Base-by-base conservation (phyloP, 148 eudicot species). In the Nepenthes mirabilis region DNA sequence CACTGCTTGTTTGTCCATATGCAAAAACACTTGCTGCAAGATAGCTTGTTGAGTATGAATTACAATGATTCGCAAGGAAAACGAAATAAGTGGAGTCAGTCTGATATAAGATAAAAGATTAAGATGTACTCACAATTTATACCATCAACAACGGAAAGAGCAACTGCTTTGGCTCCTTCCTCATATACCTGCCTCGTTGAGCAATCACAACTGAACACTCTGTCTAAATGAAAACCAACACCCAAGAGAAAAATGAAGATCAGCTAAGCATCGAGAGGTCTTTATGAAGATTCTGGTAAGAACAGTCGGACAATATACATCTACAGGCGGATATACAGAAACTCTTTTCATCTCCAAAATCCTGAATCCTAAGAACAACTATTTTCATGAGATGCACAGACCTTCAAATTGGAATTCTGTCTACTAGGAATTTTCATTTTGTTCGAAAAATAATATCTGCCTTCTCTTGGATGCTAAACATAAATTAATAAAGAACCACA, bases 1-100 rank as follows among this genome's bases (percentile, higher is more conserved):
- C 99, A 56, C 99, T 94, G 79, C 99, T 94, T 58, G 97, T 94
- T 74, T 89, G 97, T 53, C 99, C 99, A 67, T 94, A 94, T 57
- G 99, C 99, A 73, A 94, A 89, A 69, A 94, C 77, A 74, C 89
- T 89, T 55, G 99, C 99, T 94, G 86, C 57, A 71, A 65, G 51
- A 58, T 32, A 6, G 70, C 37, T 47, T 53, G 6, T 11, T 49
- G 14, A 11, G 14, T 49, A 3, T n/a, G 52, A 6, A 34, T 40
- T 47, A 14, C 36, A 62, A 43, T 36, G 59, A 34, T 3, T 1
- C 43, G 48, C 52, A 40, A 33, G 40, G 47, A 61, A 48, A 54
- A 47, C 23, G 12, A 56, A 33, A 2, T 36, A 45, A 65, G 37
- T 55, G 14, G 52, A 66, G 69, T 36, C 40, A 55, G 57, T 43